These are phyloP conservation scores for Pythium vanterpoolii DNA, from an alignment of 352 stramenopile genomes.

Conservation along the genomic window DNA sequence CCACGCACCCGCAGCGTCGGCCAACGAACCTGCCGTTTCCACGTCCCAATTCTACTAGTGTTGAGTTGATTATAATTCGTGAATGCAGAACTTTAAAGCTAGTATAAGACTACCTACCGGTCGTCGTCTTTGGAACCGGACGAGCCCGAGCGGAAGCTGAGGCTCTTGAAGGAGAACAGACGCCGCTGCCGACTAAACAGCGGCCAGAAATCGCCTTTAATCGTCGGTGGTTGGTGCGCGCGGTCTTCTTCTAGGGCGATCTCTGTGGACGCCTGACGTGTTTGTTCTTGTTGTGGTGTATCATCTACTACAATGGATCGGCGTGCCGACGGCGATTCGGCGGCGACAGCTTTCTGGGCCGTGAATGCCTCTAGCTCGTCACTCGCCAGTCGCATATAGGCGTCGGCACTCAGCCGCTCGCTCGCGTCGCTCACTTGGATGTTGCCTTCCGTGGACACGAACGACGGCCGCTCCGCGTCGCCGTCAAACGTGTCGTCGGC, in stretches of 20 bases:
- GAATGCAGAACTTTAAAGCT: not conserved
- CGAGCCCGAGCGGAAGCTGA: conserved; percentile 34
- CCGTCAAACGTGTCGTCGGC: conserved; percentile 8
- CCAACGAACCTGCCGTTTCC: not conserved
- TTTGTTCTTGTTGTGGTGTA: not conserved
- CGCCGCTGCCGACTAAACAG: conserved; percentile 50
- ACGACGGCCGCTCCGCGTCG: conserved; percentile 56
- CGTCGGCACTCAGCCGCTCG: conserved; percentile 57
- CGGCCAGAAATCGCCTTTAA: conserved; percentile 39
- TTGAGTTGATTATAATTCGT: not conserved
- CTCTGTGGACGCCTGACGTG: no score
- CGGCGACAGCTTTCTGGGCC: not conserved
- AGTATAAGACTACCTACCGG: not conserved
- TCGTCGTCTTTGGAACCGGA: conserved; percentile 17
- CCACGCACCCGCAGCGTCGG: not conserved
- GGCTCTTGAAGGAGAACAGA: conserved; percentile 60
- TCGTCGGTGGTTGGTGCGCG: not conserved
- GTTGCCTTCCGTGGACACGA: conserved; percentile 67
- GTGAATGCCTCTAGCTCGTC: conserved; percentile 38
- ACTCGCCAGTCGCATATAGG: conserved; percentile 75
- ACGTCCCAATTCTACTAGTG: conserved; percentile 15
- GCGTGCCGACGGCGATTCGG: not conserved
- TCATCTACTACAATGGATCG: not conserved
- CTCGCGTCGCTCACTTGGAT: conserved; percentile 11
- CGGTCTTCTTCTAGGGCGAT: not conserved